Evolutionary conservation across 2,329 filamentous ascomycete genomes (phyloP).

Genomic region (Claviceps sp.): DNA sequence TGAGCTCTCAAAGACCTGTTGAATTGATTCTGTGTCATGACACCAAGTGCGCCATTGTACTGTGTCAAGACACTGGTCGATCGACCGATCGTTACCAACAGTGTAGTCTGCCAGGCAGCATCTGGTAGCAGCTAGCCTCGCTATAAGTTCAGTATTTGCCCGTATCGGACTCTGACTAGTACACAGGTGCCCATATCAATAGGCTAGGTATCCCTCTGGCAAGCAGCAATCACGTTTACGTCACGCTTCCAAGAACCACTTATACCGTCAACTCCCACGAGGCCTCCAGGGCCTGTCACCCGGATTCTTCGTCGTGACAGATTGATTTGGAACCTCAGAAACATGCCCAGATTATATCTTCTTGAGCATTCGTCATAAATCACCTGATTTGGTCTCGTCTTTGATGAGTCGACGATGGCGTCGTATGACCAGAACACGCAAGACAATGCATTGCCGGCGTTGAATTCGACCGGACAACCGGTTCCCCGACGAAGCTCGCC

Average conservation of each 20-base stretch:
- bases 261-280: not conserved
- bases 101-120: not conserved
- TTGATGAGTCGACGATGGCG: slow-evolving; percentile 16
- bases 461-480: slow-evolving; percentile 23
- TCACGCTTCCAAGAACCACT: not conserved
- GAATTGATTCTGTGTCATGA: not conserved
- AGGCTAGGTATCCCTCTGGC: not conserved
- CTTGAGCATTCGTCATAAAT: not conserved
- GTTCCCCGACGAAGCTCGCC: slow-evolving; percentile 31
- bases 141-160: not conserved
- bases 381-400: not conserved
- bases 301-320: not conserved
- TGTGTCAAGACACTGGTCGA: not conserved
- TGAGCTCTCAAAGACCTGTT: not conserved
- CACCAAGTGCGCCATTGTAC: not conserved
- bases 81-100: slow-evolving; percentile 1
- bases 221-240: not conserved
- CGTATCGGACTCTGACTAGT: not conserved
- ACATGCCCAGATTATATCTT: not conserved
- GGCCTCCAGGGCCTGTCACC: not conserved
- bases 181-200: not conserved
- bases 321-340: not conserved
- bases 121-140: not conserved
- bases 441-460: slow-evolving; percentile 13
- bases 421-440: slow-evolving; percentile 12